phyloP scores from a whole-genome alignment of 108 stramenopile species.

The Seminavis robusta region DNA sequence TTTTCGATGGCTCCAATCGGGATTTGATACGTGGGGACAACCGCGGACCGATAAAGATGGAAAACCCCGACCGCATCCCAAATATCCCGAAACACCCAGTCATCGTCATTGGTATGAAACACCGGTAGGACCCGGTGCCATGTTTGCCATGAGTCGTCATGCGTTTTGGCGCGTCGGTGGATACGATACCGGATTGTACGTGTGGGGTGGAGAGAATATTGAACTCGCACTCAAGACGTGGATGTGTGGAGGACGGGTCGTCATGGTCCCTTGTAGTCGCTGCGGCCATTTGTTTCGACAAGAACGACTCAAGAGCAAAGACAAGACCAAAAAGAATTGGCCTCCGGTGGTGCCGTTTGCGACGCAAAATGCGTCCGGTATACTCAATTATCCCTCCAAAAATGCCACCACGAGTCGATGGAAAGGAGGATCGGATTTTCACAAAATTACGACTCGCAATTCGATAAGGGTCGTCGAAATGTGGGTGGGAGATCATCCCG shows the following conservation, averaged over 20 bases:
- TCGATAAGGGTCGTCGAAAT: slow-evolving; percentile 43
- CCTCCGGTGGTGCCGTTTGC: slow-evolving; percentile 25
- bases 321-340: slow-evolving; percentile 34
- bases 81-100: slow-evolving; percentile 23
- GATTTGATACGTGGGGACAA: slow-evolving; percentile 1
- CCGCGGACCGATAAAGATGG: too few species aligned
- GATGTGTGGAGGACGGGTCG: slow-evolving; percentile 51
- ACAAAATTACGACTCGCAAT: slow-evolving; percentile 36
- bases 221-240: slow-evolving; percentile 51
- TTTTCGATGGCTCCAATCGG: slow-evolving; percentile 22
- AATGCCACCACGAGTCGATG: slow-evolving; percentile 20
- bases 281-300: slow-evolving; percentile 42
- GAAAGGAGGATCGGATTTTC: slow-evolving; percentile 37
- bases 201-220: slow-evolving; percentile 56
- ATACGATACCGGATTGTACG: slow-evolving; percentile 42
- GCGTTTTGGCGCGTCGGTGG: slow-evolving; percentile 57
- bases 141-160: slow-evolving; percentile 45
- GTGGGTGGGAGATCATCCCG: slow-evolving; percentile 45
- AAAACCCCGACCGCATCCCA: too few species aligned
- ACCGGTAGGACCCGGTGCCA: slow-evolving; percentile 45
- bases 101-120: slow-evolving; percentile 37
- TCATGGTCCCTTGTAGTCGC: slow-evolving; percentile 49
- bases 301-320: neutral
- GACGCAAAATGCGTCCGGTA: slow-evolving; percentile 30
- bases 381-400: slow-evolving; percentile 26